Evolutionary conservation across 73 alveolate genomes (phyloP).

Genomic region (Paramecium bursaria): DNA sequence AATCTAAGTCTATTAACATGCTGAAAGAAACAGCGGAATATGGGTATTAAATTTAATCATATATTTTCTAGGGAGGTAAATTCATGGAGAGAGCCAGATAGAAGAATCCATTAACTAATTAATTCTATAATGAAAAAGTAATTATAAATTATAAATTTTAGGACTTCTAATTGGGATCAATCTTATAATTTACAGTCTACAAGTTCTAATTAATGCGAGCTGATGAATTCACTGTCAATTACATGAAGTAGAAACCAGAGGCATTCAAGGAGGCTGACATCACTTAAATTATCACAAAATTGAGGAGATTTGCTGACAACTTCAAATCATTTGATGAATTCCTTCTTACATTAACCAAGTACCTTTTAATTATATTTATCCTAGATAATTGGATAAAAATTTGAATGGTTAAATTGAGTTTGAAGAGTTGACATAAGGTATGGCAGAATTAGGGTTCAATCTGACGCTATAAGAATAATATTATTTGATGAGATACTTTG

Average conservation of each 20-base stretch:
- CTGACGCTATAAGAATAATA: constrained; percentile 43
- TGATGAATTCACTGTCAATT: constrained; percentile 51
- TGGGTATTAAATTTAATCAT: not conserved
- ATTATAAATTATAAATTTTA: not conserved
- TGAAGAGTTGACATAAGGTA: constrained; percentile 35
- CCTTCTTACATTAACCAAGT: constrained; percentile 35
- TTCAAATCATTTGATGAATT: constrained; percentile 13
- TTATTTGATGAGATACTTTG: constrained; percentile 51
- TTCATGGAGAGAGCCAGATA: constrained; percentile 41
- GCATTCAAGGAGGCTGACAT: constrained; percentile 54
- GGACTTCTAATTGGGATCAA: constrained; percentile 45
- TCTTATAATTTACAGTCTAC: constrained; percentile 33
- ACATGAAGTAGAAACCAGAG: constrained; percentile 46
- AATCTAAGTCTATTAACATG: constrained; percentile 90
- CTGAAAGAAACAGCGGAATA: constrained; percentile 87
- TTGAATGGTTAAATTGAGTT: constrained; percentile 17
- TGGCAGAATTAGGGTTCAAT: constrained; percentile 48
- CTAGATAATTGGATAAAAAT: constrained; percentile 40
- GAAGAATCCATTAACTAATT: constrained; percentile 50
- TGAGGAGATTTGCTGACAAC: constrained; percentile 34
- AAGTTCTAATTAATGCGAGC: constrained; percentile 52
- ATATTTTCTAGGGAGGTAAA: constrained; percentile 31
- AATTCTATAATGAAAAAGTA: constrained; percentile 35
- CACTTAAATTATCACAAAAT: constrained; percentile 15
- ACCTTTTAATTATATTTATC: not conserved